These are phyloP conservation scores for Clonostachys byssicola DNA, from an alignment of 2,329 filamentous ascomycete species.

Conservation along the genomic window DNA sequence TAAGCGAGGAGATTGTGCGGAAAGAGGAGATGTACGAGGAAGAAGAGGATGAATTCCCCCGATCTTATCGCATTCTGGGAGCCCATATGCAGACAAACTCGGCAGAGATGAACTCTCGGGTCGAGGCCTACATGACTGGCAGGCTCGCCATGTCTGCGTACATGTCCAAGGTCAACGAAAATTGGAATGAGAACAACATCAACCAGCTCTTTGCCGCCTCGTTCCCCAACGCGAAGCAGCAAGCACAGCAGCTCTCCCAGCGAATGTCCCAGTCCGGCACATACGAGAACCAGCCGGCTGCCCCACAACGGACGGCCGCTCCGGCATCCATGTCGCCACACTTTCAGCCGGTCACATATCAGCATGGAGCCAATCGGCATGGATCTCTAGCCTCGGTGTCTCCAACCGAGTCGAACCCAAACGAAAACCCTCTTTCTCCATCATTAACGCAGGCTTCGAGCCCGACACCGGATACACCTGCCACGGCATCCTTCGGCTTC, in stretches of 20 bases:
- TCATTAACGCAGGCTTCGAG: background rate
- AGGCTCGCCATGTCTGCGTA: conserved; percentile 36
- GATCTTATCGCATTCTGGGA: conserved; percentile 60
- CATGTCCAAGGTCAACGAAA: conserved; percentile 24
- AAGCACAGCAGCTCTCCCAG: conserved; percentile 5
- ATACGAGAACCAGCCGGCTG: background rate
- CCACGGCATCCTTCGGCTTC: conserved; percentile 10
- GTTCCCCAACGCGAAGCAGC: conserved; percentile 31
- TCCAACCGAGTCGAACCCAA: background rate
- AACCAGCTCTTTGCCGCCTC: conserved; percentile 40
- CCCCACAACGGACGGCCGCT: background rate
- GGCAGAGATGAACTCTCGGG: conserved; percentile 55
- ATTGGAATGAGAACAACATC: conserved; percentile 39
- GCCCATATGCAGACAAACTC: conserved; percentile 58
- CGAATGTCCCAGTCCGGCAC: conserved; percentile 1
- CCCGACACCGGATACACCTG: conserved; percentile 8
- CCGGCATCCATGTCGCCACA: conserved; percentile 10
- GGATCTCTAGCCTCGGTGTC: conserved; percentile 4
- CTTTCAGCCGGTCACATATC: conserved; percentile 16
- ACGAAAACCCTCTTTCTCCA: background rate
- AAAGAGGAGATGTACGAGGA: conserved; percentile 97
- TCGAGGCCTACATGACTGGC: conserved; percentile 44
- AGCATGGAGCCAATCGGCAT: conserved; percentile 3
- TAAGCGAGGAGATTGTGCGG: conserved; percentile 80
- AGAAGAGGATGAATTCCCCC: conserved; percentile 76